These are phyloP conservation scores for Penicillium steckii DNA, from an alignment of 495 filamentous ascomycete genomes.

Conservation along the genomic window DNA sequence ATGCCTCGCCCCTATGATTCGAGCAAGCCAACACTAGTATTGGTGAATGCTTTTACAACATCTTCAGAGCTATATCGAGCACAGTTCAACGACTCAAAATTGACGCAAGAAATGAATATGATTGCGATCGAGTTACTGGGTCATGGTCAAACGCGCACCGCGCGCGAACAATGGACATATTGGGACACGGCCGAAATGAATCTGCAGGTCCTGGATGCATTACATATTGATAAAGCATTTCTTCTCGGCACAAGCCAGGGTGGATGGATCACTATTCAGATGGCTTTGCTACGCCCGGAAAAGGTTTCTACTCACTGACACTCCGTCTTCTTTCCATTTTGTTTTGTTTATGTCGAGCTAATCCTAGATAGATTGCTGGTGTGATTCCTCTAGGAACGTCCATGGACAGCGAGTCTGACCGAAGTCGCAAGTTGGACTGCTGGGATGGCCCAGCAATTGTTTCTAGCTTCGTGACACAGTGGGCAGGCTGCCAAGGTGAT, in stretches of 20 bases:
- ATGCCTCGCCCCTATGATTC: constrained; percentile 33
- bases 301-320: no score
- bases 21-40: constrained; percentile 36
- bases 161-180: constrained; percentile 46
- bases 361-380: constrained; percentile 46
- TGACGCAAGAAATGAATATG: constrained; percentile 40
- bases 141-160: constrained; percentile 47
- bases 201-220: constrained; percentile 47
- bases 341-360: background rate
- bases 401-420: constrained; percentile 58
- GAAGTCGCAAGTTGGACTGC: constrained; percentile 50
- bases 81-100: constrained; percentile 26
- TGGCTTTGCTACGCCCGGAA: constrained; percentile 61
- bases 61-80: constrained; percentile 28
- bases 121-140: constrained; percentile 52
- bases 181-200: constrained; percentile 54
- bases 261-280: constrained; percentile 57
- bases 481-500: constrained; percentile 41
- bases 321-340: background rate
- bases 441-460: constrained; percentile 53
- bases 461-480: constrained; percentile 41
- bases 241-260: constrained; percentile 62
- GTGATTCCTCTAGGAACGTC: constrained; percentile 62
- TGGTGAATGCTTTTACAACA: constrained; percentile 39
- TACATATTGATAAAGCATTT: constrained; percentile 57